Conservation (phyloP, 306 rosid genomes). For the Medicago truncatula region DNA sequence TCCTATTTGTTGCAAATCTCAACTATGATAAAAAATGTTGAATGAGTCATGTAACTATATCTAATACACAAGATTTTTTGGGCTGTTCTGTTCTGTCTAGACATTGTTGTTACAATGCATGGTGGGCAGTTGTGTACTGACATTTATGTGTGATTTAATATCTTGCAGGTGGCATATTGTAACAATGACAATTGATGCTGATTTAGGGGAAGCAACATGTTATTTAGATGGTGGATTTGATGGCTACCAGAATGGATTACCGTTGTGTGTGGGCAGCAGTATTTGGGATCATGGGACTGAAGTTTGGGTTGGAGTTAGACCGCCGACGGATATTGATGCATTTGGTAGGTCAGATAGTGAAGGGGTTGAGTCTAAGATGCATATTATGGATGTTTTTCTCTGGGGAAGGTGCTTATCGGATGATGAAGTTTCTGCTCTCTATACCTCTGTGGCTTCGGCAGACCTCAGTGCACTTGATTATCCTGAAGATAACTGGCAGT, state of each 20-base stretch:
- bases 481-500: constrained; percentile 94
- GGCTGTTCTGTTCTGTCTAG: constrained; percentile 19
- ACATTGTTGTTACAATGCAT: constrained; percentile 20
- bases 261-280: constrained; percentile 72
- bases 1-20: constrained; percentile 30
- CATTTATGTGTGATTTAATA: constrained; percentile 35
- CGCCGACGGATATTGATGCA: constrained; percentile 94
- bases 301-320: constrained; percentile 96
- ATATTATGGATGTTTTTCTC: constrained; percentile 93
- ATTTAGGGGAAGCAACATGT: constrained; percentile 94
- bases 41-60: neutral
- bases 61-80: constrained; percentile 1
- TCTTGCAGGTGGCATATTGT: constrained; percentile 97
- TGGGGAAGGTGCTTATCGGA: constrained; percentile 99
- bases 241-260: constrained; percentile 89
- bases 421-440: constrained; percentile 91
- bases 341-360: constrained; percentile 99
- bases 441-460: constrained; percentile 75
- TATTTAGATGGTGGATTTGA: constrained; percentile 96
- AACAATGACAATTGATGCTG: constrained; percentile 94
- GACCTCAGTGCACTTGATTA: constrained; percentile 73
- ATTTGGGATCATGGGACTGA: constrained; percentile 95
- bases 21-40: constrained; percentile 13
- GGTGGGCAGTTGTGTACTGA: neutral
- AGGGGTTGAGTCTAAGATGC: constrained; percentile 99